These are phyloP conservation scores for Thermomyces lanuginosus DNA, from an alignment of 2,329 filamentous ascomycete species.

Conservation along the genomic window DNA sequence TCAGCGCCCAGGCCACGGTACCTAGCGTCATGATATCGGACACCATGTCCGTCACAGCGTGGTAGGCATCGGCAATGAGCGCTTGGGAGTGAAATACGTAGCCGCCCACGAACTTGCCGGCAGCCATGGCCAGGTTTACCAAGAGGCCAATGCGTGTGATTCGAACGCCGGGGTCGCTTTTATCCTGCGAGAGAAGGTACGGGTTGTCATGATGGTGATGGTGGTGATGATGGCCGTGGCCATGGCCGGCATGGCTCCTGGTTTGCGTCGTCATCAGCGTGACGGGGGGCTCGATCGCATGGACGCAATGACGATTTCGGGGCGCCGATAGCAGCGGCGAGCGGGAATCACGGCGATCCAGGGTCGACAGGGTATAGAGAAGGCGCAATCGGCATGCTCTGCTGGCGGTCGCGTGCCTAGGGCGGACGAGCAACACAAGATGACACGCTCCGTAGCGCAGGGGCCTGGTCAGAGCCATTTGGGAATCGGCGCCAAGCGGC, in stretches of 20 bases:
- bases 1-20: slow-evolving; percentile 85
- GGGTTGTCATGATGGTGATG: slow-evolving; percentile 70
- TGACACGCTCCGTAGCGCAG: no score
- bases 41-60: slow-evolving; percentile 86
- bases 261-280: slow-evolving; percentile 26
- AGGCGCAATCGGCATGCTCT: no score
- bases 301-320: no score
- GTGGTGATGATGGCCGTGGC: slow-evolving; percentile 42
- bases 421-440: no score
- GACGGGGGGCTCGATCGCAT: no score
- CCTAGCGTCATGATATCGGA: slow-evolving; percentile 88
- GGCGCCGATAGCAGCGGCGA: no score
- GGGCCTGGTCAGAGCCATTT: no score
- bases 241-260: slow-evolving; percentile 31
- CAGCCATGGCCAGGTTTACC: slow-evolving; percentile 84
- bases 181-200: slow-evolving; percentile 66
- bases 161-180: slow-evolving; percentile 80
- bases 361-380: no score
- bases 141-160: slow-evolving; percentile 81
- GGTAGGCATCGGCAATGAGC: slow-evolving; percentile 84
- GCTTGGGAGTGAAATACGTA: slow-evolving; percentile 91
- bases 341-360: no score
- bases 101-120: slow-evolving; percentile 81
- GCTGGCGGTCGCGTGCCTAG: no score
- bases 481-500: no score